Conservation (phyloP, 192 early-diverging fungal genomes). For the Glomus cerebriforme region DNA sequence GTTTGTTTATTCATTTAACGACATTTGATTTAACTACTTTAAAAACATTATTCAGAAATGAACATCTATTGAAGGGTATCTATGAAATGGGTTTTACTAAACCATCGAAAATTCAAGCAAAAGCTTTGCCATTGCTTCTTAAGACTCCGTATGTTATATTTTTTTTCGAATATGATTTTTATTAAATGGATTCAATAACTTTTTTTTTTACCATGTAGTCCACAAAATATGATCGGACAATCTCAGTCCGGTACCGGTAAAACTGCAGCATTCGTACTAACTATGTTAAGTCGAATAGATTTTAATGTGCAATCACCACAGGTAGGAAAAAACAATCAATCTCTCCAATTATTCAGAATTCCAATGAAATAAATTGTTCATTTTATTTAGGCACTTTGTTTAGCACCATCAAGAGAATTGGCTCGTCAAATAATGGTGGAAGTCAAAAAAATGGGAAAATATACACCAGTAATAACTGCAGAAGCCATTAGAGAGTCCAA, state of each 20-base stretch:
- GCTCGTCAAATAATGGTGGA: conserved; percentile 94
- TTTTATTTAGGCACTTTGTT: conserved; percentile 67
- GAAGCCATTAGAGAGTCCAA: conserved; percentile 79
- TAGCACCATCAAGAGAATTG: conserved; percentile 93
- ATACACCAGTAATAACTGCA: conserved; percentile 70
- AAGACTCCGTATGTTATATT: conserved; percentile 65
- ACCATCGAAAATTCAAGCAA: conserved; percentile 96
- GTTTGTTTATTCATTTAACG: not conserved
- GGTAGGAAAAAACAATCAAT: conserved; percentile 35
- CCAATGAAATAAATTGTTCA: no score
- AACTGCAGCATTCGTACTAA: conserved; percentile 93
- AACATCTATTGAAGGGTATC: conserved; percentile 85
- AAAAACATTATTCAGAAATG: conserved; percentile 54
- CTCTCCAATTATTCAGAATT: not conserved
- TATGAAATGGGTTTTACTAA: conserved; percentile 92
- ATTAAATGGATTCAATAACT: no score
- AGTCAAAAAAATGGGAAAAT: conserved; percentile 89
- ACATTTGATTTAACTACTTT: not conserved
- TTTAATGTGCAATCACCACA: conserved; percentile 65
- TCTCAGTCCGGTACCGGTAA: conserved; percentile 98
- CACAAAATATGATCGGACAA: conserved; percentile 96
- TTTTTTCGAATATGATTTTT: not conserved
- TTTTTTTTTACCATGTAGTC: conserved; percentile 43
- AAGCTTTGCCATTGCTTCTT: conserved; percentile 87
- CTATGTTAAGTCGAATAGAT: conserved; percentile 89